Evolutionary conservation across 306 rosid species (phyloP).

Genomic region (Rosa multiflora): DNA sequence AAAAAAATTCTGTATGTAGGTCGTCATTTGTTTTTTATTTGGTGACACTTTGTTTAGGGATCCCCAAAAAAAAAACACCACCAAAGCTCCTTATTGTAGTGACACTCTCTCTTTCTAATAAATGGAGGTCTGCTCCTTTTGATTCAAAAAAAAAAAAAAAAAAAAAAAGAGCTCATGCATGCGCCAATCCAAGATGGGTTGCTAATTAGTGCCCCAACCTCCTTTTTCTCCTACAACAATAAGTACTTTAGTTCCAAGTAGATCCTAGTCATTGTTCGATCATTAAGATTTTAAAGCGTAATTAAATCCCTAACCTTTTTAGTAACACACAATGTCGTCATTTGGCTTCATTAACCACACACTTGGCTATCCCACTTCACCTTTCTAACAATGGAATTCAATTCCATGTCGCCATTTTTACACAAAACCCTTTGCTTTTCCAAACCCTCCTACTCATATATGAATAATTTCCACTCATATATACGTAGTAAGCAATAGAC

Average conservation of each 20-base stretch:
- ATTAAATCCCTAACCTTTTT: slow-evolving; percentile 7
- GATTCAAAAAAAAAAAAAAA: too few relatives aligned
- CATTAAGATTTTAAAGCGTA: background rate
- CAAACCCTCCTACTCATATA: slow-evolving; percentile 11
- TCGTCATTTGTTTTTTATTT: too few relatives aligned
- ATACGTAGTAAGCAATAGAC: background rate
- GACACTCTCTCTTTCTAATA: too few relatives aligned
- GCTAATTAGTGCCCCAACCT: background rate
- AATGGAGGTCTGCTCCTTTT: too few relatives aligned
- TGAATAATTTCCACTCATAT: too few relatives aligned
- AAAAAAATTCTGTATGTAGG: too few relatives aligned
- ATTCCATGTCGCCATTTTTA: slow-evolving; percentile 25
- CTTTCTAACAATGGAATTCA: background rate
- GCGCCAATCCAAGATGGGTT: background rate
- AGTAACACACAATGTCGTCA: slow-evolving; percentile 23
- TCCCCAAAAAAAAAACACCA: too few relatives aligned
- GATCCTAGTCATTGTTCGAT: background rate
- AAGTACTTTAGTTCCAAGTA: background rate
- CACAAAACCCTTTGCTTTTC: background rate
- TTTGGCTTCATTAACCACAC: slow-evolving; percentile 12
- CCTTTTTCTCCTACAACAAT: background rate
- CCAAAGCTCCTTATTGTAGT: too few relatives aligned
- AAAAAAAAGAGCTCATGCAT: background rate
- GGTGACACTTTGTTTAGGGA: too few relatives aligned
- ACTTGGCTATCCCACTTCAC: background rate